These are phyloP conservation scores for Guyanaporus albipodus DNA, from an alignment of 768 basidiomycete genomes.

Conservation along the genomic window DNA sequence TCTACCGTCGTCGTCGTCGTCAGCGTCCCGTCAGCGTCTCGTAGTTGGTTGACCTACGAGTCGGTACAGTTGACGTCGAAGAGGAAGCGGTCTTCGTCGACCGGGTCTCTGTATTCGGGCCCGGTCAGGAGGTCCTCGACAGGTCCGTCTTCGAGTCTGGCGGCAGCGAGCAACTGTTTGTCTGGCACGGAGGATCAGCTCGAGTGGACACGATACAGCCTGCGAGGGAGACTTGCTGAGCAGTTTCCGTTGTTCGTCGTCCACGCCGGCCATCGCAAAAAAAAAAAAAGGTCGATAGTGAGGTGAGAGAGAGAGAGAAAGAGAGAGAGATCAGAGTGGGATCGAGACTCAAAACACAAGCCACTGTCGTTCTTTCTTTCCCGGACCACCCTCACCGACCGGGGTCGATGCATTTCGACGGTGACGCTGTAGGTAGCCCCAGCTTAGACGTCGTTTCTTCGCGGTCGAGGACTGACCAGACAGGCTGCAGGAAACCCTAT, in stretches of 20 bases:
- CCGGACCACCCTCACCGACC: no score
- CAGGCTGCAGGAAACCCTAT: slow-evolving; percentile 18
- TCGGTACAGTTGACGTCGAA: slow-evolving; percentile 33
- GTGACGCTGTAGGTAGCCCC: slow-evolving; percentile 8
- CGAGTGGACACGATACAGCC: neutral
- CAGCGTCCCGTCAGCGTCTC: no score
- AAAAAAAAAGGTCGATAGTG: neutral
- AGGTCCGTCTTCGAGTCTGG: slow-evolving; percentile 22
- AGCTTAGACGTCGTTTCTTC: no score
- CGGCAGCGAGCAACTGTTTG: slow-evolving; percentile 22
- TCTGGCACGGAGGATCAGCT: slow-evolving; percentile 12
- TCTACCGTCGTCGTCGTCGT: no score
- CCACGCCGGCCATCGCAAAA: slow-evolving; percentile 11
- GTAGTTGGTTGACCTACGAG: no score
- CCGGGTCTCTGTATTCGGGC: slow-evolving; percentile 19
- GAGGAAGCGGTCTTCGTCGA: slow-evolving; percentile 15
- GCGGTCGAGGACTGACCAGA: slow-evolving; percentile 6
- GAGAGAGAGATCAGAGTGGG: neutral
- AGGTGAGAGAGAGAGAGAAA: neutral
- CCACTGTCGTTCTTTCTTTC: no score
- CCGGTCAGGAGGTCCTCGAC: slow-evolving; percentile 24
- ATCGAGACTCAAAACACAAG: no score
- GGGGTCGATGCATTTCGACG: no score
- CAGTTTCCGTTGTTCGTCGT: slow-evolving; percentile 11
- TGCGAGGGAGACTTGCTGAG: slow-evolving; percentile 18